Evolutionary conservation across 2,329 filamentous ascomycete genomes (phyloP), one percentile per base, ranked within the genome.

Genomic region (Aspergillus quadricinctus): DNA sequence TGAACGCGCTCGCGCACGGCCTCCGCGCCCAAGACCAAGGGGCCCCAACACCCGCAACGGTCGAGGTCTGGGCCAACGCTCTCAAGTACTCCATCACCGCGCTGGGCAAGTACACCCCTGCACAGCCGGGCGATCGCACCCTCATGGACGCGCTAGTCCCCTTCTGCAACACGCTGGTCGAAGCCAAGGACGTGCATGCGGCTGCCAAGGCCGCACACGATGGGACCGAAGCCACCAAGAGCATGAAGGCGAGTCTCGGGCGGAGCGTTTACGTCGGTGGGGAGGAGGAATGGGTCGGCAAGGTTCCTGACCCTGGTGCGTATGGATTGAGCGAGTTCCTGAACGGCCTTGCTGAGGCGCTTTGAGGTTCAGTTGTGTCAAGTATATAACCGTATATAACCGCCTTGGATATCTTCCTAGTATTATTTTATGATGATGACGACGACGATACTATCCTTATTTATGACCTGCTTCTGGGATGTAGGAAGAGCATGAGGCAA

Each of bases 211-310:
- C 90, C 1, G 88, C 92, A 0, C 83, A 83, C 61, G 80, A 85
- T 49, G 94, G 88, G 0, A 88, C 92, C 3, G 88, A 93, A 61
- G 84, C 84, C 29, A 97, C 94, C 21, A 96, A 92, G 78, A 89
- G 88, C 25, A 97, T 99, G 92, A 85, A 88, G 72, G 90, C 94
- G 45, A 94, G 88, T 65, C 78, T 99, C 43, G 94, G 94, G 7
- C 79, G 91, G 57, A 85, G 88, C 1, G 90, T 94, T 10, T 95
- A 95, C 71, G 85, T 96, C 51, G 90, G 89, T 59, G 88, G 88
- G 45, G 75, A 78, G 63, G 66, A 68, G 4, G 59, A 83, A 79
- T 69, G 88, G 88, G 17, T 92, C 81, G 77, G 85, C 85, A 76
- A 89, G 65, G 82, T 91, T 19, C 87, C 88, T 19, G 88, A 91